Base-by-base conservation (phyloP, 2,329 filamentous ascomycete genomes). In the Penicillium sp. region DNA sequence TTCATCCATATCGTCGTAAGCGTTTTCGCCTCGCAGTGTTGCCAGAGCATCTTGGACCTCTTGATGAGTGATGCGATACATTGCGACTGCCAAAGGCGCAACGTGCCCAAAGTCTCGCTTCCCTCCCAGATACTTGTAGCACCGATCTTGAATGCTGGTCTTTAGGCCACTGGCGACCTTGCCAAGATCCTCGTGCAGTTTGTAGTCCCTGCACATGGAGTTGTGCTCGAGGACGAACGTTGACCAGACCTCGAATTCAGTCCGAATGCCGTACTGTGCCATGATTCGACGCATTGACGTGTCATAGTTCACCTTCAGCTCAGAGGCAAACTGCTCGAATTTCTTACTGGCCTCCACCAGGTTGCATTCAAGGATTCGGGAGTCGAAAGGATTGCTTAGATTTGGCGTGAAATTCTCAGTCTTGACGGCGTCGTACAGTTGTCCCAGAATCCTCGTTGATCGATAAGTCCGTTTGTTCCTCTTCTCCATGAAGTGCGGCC, bases 191-290 rank as follows among this genome's bases (percentile, higher is more conserved):
- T 99, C 94, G 50, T 92, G 88, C 50, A 92, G 85, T 69, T 95
- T 96, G 79, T 96, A 98, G 63, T 95, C 91, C 9, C 83, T 85
- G 36, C 85, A 87, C 27, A 91, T 83, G 0, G 86, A 83, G 9
- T 90, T 89, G 69, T 89, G 91, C 1, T 84, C 83, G 58, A 98
- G 81, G 2, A 93, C 86, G 73, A 97, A 98, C 0, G 91, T 88
- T 0, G 92, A 89, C 87, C 89, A 97, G 11, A 96, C 85, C 74
- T 99, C 95, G 65, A 96, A 97, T 69, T 99, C 95, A 0, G 90
- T 96, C 18, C 80, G 77, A 56, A 98, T 89, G 44, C 89, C 89
- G 65, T 92, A 87, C 68, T 96, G 93, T 1, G 87, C 89, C 87
- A 98, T 93, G 56, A 97, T 82, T 0, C 92, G 85, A 13, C 85